phyloP scores from a whole-genome alignment of 768 basidiomycete species.

The Melanogaster broomeanus region DNA sequence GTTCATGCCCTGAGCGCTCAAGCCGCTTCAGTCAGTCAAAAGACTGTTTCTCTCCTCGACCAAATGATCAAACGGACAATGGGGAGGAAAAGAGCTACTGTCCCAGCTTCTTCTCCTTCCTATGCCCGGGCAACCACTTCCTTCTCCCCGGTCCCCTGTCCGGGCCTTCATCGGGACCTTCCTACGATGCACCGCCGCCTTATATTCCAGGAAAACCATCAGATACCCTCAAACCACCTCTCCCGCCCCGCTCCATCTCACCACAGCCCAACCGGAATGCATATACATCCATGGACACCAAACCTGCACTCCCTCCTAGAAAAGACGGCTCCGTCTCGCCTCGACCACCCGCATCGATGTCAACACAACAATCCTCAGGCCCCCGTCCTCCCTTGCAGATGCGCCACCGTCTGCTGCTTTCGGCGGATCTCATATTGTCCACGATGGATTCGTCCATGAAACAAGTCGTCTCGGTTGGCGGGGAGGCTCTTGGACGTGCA shows the following conservation, averaged over 20 bases:
- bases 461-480: slow-evolving; percentile 51
- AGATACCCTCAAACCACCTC: slow-evolving; percentile 2
- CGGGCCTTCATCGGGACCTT: no score
- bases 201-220: background rate
- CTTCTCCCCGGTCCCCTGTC: background rate
- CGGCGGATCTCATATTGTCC: slow-evolving; percentile 65
- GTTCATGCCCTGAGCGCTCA: slow-evolving; percentile 67
- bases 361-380: slow-evolving; percentile 6
- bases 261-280: background rate
- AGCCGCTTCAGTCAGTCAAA: slow-evolving; percentile 65
- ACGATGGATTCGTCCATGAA: slow-evolving; percentile 62
- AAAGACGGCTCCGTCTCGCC: slow-evolving; percentile 5
- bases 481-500: slow-evolving; percentile 47
- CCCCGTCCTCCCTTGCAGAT: slow-evolving; percentile 32
- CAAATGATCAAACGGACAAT: slow-evolving; percentile 57
- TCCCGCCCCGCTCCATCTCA: slow-evolving; percentile 5
- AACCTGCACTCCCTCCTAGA: slow-evolving; percentile 22
- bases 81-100: slow-evolving; percentile 39
- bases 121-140: background rate
- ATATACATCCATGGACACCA: background rate
- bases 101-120: background rate
- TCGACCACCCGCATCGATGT: slow-evolving; percentile 8
- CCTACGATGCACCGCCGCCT: background rate
- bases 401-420: slow-evolving; percentile 54
- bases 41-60: slow-evolving; percentile 63